Conservation (phyloP, 176 grass and related monocot genomes). For the Cocos nucifera region DNA sequence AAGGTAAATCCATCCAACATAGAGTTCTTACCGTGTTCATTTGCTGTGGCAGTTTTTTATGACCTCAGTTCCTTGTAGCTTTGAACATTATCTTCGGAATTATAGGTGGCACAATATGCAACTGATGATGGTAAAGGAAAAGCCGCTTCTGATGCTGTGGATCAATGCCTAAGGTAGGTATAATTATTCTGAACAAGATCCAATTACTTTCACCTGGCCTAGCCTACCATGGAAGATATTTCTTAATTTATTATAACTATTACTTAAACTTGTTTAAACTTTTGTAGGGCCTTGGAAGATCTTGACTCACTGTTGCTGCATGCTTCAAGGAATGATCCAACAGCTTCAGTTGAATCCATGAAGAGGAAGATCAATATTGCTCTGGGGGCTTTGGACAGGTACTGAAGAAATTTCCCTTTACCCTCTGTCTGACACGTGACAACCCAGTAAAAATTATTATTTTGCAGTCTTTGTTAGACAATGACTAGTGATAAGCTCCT, state of each 20-base stretch:
- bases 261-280: slow-evolving; percentile 7
- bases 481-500: too few species aligned
- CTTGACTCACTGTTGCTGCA: slow-evolving; percentile 64
- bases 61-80: slow-evolving; percentile 9
- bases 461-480: too few species aligned
- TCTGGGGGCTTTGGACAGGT: slow-evolving; percentile 77
- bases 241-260: not conserved
- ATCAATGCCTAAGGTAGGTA: slow-evolving; percentile 66
- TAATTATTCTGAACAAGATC: not conserved
- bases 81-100: slow-evolving; percentile 14
- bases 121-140: slow-evolving; percentile 67
- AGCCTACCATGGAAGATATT: too few species aligned
- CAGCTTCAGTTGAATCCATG: slow-evolving; percentile 67
- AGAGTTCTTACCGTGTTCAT: not conserved
- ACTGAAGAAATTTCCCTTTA: slow-evolving; percentile 3
- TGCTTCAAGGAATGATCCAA: slow-evolving; percentile 65
- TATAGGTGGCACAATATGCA: slow-evolving; percentile 94
- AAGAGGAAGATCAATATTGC: slow-evolving; percentile 62
- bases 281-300: slow-evolving; percentile 74
- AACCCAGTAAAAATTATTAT: not conserved
- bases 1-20: not conserved
- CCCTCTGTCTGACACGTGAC: not conserved
- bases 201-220: too few species aligned
- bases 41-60: not conserved
- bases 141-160: slow-evolving; percentile 72